Evolutionary conservation across 768 basidiomycete species (phyloP).

Genomic region (Lentinula aciculospora): DNA sequence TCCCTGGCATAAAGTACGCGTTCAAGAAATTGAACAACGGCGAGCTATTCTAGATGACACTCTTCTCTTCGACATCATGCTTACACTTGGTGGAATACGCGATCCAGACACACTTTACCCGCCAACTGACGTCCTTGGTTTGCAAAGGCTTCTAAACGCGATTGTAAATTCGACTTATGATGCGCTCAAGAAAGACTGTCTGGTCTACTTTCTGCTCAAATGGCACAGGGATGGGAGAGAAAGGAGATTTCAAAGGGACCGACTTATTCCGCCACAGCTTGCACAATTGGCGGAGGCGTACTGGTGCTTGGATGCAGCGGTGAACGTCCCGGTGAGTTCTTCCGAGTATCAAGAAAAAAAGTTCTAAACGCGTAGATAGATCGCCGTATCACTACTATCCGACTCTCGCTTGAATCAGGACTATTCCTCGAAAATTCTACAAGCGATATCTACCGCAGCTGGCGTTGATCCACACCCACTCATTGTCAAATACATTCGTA

Average conservation of each 20-base stretch:
- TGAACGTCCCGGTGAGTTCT: constrained; percentile 55
- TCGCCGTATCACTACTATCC: constrained; percentile 66
- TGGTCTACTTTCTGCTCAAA: constrained; percentile 77
- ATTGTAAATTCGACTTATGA: constrained; percentile 66
- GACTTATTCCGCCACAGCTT: constrained; percentile 74
- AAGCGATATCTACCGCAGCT: constrained; percentile 49
- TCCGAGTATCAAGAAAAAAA: not conserved
- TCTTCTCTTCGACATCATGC: constrained; percentile 71
- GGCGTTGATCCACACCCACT: constrained; percentile 42
- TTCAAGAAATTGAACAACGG: constrained; percentile 55
- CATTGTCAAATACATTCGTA: constrained; percentile 69
- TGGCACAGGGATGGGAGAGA: constrained; percentile 67
- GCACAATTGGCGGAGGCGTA: constrained; percentile 75
- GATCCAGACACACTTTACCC: constrained; percentile 64
- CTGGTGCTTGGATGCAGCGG: constrained; percentile 73
- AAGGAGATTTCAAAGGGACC: constrained; percentile 42
- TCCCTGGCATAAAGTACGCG: constrained; percentile 51
- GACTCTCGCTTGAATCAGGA: constrained; percentile 73
- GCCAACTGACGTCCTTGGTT: constrained; percentile 46
- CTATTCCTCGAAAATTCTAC: constrained; percentile 72
- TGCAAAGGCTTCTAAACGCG: constrained; percentile 54
- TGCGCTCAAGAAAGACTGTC: constrained; percentile 70
- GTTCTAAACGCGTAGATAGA: constrained; percentile 29
- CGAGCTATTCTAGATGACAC: constrained; percentile 55
- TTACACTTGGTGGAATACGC: constrained; percentile 56